These are phyloP conservation scores for Benincasa hispida DNA, from an alignment of 306 rosid genomes.

Conservation along the genomic window DNA sequence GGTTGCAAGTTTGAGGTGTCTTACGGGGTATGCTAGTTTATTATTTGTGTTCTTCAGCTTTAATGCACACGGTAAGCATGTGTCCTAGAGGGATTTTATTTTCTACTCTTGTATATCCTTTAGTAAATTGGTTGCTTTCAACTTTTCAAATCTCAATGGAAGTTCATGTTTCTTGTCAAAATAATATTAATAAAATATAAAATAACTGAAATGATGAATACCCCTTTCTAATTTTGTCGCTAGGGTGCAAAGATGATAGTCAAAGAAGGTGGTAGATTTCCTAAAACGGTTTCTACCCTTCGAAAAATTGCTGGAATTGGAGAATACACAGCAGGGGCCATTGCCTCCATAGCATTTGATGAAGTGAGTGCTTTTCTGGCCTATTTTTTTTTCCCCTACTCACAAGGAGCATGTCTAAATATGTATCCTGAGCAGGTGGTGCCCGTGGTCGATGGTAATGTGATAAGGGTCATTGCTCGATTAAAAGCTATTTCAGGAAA, in stretches of 20 bases:
- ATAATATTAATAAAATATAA: not conserved
- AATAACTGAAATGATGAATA: not conserved
- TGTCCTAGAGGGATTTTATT: too few relatives aligned
- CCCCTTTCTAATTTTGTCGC: not conserved
- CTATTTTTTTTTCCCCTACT: conserved; percentile 4
- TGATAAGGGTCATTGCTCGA: conserved; percentile 80
- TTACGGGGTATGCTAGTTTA: too few relatives aligned
- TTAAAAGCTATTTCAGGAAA: conserved; percentile 63
- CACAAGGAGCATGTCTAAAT: conserved; percentile 15
- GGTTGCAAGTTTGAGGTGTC: too few relatives aligned
- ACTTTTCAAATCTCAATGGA: not conserved
- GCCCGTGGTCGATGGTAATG: conserved; percentile 96
- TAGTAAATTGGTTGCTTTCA: too few relatives aligned
- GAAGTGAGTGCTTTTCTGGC: conserved; percentile 37
- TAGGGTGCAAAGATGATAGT: conserved; percentile 83
- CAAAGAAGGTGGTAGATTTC: conserved; percentile 50
- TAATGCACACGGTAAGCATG: too few relatives aligned
- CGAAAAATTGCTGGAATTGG: conserved; percentile 70
- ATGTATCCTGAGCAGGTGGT: conserved; percentile 41
- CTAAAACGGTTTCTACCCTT: conserved; percentile 49
- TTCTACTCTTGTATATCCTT: too few relatives aligned
- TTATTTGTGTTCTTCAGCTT: too few relatives aligned
- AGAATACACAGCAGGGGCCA: conserved; percentile 84
- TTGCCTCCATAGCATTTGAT: conserved; percentile 83
- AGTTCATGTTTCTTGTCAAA: not conserved